A percentile compares a stretch with the other conserved stretches of the same genome.
Evolutionary conservation across 352 stramenopile species (phyloP).

Genomic region (Phytophthora syringae): DNA sequence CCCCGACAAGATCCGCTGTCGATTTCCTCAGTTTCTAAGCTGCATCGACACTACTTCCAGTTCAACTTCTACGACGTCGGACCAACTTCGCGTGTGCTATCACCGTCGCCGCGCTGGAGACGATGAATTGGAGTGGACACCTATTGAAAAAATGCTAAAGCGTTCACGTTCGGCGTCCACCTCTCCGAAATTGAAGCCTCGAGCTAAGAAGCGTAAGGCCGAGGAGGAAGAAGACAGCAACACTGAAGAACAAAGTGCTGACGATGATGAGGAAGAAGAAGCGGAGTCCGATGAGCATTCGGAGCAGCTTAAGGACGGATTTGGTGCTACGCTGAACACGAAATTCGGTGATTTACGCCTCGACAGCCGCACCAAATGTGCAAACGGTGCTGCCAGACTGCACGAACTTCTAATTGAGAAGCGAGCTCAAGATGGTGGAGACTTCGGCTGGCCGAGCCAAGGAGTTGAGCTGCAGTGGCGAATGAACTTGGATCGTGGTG

Average conservation of each 20-base stretch:
- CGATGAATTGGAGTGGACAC: slow-evolving; percentile 14
- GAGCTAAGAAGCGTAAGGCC: slow-evolving; percentile 21
- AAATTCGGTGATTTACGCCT: slow-evolving; percentile 33
- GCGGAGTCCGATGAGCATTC: background rate
- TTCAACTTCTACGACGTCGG: background rate
- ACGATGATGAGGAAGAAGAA: slow-evolving; percentile 7
- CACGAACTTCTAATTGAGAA: slow-evolving; percentile 30
- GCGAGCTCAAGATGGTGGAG: background rate
- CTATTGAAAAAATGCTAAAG: slow-evolving; percentile 26
- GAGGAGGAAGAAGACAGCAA: background rate
- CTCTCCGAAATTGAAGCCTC: slow-evolving; percentile 4
- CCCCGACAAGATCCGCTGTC: slow-evolving; percentile 15
- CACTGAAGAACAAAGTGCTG: slow-evolving; percentile 5
- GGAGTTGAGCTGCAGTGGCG: slow-evolving; percentile 19
- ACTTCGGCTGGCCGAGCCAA: slow-evolving; percentile 25
- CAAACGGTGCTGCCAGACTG: slow-evolving; percentile 6
- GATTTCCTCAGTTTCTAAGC: slow-evolving; percentile 25
- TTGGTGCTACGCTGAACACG: slow-evolving; percentile 1
- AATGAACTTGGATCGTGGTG: slow-evolving; percentile 2
- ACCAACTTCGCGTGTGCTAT: slow-evolving; percentile 21
- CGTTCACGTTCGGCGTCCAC: background rate
- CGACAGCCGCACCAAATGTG: slow-evolving; percentile 23
- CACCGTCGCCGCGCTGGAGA: slow-evolving; percentile 1
- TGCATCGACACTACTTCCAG: slow-evolving; percentile 1
- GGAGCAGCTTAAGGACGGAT: background rate